Base-by-base conservation (phyloP, 116 monocot genomes). In the Posidonia oceanica region DNA sequence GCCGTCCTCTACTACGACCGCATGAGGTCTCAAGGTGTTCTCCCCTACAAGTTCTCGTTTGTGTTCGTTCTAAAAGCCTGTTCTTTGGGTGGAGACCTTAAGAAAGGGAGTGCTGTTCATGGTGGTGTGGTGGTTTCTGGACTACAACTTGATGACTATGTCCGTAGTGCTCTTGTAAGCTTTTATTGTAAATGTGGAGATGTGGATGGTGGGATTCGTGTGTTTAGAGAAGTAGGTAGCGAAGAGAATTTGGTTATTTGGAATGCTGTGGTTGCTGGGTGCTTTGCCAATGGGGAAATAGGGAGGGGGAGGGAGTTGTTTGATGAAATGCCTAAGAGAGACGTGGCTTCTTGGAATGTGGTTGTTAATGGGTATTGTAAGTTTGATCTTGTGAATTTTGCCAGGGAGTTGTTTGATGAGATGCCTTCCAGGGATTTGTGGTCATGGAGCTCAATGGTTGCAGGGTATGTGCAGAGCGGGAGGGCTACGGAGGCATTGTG, bases 381-480 rank as follows among this genome's bases (percentile, higher is more conserved):
- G 20, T 12, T 64, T 38, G 72, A 73, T 3, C 8, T 21, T 4
- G 20, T 78, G 67, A 72, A 78, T 52, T 14, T 62, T 40, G 79
- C 74, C 1, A 39, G 69, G 59, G 29, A 36, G 17, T 4, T 80
- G 40, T 75, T 80, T 52, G 66, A 60, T 61, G 59, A 80, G 14
- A 80, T 75, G 74, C 75, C 70, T 4, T 0, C 12, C 3, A 75
- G 40, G 59, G 63, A 80, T 61, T 62, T 79, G 37, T 54, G 69
- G 17, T 21, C 64, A 38, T 79, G 74, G 74, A 69, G 70, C 40
- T 61, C 69, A n/a, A 79, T 79, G 69, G 20, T 74, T 5, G 22
- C 22, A 3, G 79, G 74, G 17, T 69, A 74, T 23, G 74, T 56
- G 6, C 63, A 65, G 55, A 41, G 56, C 21, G 69, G 74, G 17